Evolutionary conservation across 495 filamentous ascomycete genomes (phyloP).

Genomic region (Hypoxylon lienhwacheense): DNA sequence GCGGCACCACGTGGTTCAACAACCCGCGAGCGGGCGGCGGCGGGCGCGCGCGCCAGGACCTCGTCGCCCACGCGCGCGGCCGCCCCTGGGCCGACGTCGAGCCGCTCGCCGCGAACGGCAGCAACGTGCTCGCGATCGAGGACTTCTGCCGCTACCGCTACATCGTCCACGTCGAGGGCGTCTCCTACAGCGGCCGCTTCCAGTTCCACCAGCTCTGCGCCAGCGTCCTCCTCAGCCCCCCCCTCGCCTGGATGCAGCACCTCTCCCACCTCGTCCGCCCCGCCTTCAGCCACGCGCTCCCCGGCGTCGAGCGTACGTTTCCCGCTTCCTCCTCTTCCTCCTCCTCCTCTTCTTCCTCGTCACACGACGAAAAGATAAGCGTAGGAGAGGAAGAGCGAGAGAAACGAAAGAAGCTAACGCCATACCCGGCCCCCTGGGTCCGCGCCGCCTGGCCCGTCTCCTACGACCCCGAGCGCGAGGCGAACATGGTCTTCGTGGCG

Average conservation of each 20-base stretch:
- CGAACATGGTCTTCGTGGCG: conserved; percentile 56
- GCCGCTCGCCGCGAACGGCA: conserved; percentile 41
- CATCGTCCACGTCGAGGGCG: conserved; percentile 62
- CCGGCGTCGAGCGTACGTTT: conserved; percentile 10
- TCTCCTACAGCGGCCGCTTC: conserved; percentile 60
- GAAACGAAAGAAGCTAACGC: not conserved
- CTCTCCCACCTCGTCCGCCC: conserved; percentile 52
- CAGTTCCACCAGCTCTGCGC: conserved; percentile 57
- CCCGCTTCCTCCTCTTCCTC: too few relatives aligned
- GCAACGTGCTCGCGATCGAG: conserved; percentile 49
- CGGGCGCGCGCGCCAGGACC: conserved; percentile 48
- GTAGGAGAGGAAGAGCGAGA: too few relatives aligned
- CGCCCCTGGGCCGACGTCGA: conserved; percentile 55
- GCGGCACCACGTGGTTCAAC: conserved; percentile 61
- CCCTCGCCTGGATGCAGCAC: conserved; percentile 54
- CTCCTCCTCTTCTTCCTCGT: too few relatives aligned
- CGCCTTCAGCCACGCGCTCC: conserved; percentile 43
- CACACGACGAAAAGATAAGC: too few relatives aligned
- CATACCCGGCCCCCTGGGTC: conserved; percentile 36
- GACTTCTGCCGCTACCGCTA: conserved; percentile 58
- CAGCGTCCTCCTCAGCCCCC: conserved; percentile 52
- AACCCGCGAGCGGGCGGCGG: conserved; percentile 35
- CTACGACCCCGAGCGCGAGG: conserved; percentile 42
- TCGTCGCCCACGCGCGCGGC: conserved; percentile 41
- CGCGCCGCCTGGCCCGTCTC: conserved; percentile 42